Conservation (phyloP, 768 basidiomycete genomes). For the Gloeophyllum trabeum region DNA sequence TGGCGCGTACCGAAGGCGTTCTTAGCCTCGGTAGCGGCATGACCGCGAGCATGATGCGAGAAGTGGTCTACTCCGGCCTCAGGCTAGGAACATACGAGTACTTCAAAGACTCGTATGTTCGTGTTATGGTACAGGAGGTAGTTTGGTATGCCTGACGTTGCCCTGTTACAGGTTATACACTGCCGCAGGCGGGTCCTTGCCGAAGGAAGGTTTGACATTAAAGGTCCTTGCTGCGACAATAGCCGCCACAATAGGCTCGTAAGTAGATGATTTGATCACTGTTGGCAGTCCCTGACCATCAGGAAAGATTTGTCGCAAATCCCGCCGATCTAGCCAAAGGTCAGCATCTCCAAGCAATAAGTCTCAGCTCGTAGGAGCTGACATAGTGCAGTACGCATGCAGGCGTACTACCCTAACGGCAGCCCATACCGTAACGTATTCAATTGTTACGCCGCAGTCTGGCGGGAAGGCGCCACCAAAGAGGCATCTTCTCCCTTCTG, state of each 20-base stretch:
- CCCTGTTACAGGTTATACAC: conserved; percentile 11
- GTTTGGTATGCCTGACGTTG: background rate
- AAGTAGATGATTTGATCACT: conserved; percentile 4
- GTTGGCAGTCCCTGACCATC: too few species aligned
- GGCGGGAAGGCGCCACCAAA: conserved; percentile 15
- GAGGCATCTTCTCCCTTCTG: conserved; percentile 1
- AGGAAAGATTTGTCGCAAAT: conserved; percentile 22
- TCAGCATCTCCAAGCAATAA: conserved; percentile 1
- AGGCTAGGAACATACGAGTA: conserved; percentile 24
- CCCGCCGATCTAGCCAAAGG: conserved; percentile 25
- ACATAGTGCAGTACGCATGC: conserved; percentile 20
- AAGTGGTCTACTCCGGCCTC: conserved; percentile 22
- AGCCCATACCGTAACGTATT: conserved; percentile 19
- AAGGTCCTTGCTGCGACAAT: conserved; percentile 21
- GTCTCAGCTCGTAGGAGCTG: background rate
- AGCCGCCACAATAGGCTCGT: conserved; percentile 21
- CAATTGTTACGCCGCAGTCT: conserved; percentile 20
- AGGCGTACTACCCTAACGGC: conserved; percentile 22
- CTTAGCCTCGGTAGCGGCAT: conserved; percentile 20
- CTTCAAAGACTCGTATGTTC: conserved; percentile 23
- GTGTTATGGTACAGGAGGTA: too few species aligned
- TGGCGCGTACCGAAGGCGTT: conserved; percentile 21
- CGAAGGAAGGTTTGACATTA: conserved; percentile 18
- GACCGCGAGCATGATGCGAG: conserved; percentile 23
- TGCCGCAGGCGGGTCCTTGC: conserved; percentile 14